These are phyloP conservation scores for Boletus mariae DNA, from an alignment of 1,284 basidiomycete genomes.

Conservation along the genomic window DNA sequence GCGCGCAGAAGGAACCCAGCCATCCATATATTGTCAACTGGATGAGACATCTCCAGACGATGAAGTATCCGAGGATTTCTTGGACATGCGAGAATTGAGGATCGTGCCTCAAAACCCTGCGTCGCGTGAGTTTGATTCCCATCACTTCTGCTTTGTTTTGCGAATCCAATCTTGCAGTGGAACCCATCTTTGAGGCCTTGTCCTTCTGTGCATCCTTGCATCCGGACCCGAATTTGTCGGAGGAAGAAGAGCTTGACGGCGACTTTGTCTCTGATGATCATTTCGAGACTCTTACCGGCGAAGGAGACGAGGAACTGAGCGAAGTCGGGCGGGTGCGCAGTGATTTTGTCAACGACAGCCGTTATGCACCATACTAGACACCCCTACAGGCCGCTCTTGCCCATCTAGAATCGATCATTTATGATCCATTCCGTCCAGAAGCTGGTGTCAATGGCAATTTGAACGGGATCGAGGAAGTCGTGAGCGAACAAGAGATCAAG, in stretches of 20 bases:
- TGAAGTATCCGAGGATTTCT: conserved; percentile 34
- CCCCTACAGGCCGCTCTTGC: conserved; percentile 63
- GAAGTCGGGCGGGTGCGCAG: conserved; percentile 93
- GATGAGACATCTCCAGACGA: conserved; percentile 52
- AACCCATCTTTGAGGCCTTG: conserved; percentile 83
- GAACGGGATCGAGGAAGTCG: conserved; percentile 14
- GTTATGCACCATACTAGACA: conserved; percentile 85
- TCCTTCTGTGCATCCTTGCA: conserved; percentile 89
- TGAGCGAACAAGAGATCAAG: conserved; percentile 14
- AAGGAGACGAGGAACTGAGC: conserved; percentile 65
- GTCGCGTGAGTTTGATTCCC: conserved; percentile 50
- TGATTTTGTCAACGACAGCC: conserved; percentile 76
- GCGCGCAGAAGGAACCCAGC: conserved; percentile 50
- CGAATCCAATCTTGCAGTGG: conserved; percentile 50
- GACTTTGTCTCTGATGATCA: conserved; percentile 54
- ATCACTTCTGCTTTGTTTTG: conserved; percentile 6
- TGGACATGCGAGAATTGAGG: conserved; percentile 70
- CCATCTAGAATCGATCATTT: conserved; percentile 73
- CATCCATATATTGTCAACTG: conserved; percentile 87
- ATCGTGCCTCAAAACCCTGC: conserved; percentile 60
- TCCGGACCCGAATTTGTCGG: conserved; percentile 64
- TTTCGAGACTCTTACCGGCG: conserved; percentile 62
- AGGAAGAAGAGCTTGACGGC: conserved; percentile 56
- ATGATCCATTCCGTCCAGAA: conserved; percentile 39
- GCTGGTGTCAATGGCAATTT: conserved; percentile 17